Percentiles rank a stretch among this genome's conserved stretches.
Evolutionary conservation across 495 filamentous ascomycete genomes (phyloP).

Genomic region (Chaetomium tenue): DNA sequence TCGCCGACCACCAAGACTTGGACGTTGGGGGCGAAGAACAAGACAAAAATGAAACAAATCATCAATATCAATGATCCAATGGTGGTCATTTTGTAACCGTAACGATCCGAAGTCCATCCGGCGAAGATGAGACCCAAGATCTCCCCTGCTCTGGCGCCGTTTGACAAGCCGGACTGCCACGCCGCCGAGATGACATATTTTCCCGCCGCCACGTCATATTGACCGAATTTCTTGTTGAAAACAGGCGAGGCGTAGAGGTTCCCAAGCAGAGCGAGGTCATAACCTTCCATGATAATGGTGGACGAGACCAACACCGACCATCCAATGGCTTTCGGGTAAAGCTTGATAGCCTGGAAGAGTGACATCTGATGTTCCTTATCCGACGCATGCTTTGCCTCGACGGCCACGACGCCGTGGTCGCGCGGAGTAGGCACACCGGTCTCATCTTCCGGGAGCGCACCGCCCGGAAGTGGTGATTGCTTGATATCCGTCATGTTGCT

Average conservation of each 20-base stretch:
- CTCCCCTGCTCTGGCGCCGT: constrained; percentile 39
- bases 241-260: constrained; percentile 38
- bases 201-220: constrained; percentile 21
- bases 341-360: constrained; percentile 39
- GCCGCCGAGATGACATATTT: constrained; percentile 38
- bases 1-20: constrained; percentile 61
- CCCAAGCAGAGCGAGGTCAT: constrained; percentile 45
- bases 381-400: constrained; percentile 35
- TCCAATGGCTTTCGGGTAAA: constrained; percentile 49
- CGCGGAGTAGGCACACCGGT: background rate
- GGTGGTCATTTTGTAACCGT: constrained; percentile 34
- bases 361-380: constrained; percentile 43
- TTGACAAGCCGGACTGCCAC: constrained; percentile 41
- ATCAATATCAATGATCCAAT: constrained; percentile 46
- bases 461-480: background rate
- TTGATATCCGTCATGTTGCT: constrained; percentile 4
- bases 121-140: constrained; percentile 41
- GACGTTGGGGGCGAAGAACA: constrained; percentile 61
- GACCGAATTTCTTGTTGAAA: constrained; percentile 40
- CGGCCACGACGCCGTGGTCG: constrained; percentile 11
- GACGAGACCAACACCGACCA: constrained; percentile 54
- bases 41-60: constrained; percentile 52
- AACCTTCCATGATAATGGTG: constrained; percentile 58
- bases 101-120: constrained; percentile 37
- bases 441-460: background rate